A percentile compares a stretch with the other conserved stretches of the same genome.
Conservation (phyloP, 495 filamentous ascomycete genomes). For the Clohesyomyces aquaticus region DNA sequence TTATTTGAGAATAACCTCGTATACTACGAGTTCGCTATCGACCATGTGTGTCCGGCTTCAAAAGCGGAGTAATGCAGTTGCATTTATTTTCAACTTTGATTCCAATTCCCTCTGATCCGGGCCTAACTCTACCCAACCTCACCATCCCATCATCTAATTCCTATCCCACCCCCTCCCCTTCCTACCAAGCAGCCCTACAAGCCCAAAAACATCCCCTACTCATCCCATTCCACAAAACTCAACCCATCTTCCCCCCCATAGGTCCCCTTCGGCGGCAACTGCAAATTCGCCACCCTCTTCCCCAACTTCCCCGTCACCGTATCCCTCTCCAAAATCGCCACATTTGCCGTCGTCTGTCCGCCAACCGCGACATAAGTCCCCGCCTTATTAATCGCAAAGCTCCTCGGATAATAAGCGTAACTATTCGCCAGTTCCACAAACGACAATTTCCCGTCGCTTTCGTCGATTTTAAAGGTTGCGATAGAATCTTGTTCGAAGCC, state of each 20-base stretch:
- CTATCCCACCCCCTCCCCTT: too few relatives aligned
- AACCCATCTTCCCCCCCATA: conserved; percentile 56
- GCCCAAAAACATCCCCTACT: conserved; percentile 50
- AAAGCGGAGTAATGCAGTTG: too few relatives aligned
- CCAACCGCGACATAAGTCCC: conserved; percentile 65
- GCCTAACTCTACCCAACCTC: too few relatives aligned
- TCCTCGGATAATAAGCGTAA: conserved; percentile 56
- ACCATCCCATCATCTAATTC: too few relatives aligned
- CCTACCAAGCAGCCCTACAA: too few relatives aligned
- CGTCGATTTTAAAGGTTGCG: conserved; percentile 37
- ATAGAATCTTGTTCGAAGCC: conserved; percentile 41
- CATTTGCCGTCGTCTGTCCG: conserved; percentile 60
- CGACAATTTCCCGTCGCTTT: conserved; percentile 53
- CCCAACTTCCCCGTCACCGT: conserved; percentile 58
- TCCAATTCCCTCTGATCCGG: too few relatives aligned
- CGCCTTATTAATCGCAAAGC: conserved; percentile 66
- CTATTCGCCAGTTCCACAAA: conserved; percentile 53
- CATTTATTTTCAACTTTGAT: too few relatives aligned
- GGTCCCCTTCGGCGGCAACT: conserved; percentile 17
- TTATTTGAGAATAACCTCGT: too few relatives aligned
- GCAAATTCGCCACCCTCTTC: conserved; percentile 52
- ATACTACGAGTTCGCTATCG: too few relatives aligned
- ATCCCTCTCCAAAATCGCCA: conserved; percentile 64
- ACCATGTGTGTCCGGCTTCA: too few relatives aligned
- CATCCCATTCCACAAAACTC: conserved; percentile 65